Evolutionary conservation across 768 basidiomycete genomes (phyloP).

Genomic region (Russula foetens): DNA sequence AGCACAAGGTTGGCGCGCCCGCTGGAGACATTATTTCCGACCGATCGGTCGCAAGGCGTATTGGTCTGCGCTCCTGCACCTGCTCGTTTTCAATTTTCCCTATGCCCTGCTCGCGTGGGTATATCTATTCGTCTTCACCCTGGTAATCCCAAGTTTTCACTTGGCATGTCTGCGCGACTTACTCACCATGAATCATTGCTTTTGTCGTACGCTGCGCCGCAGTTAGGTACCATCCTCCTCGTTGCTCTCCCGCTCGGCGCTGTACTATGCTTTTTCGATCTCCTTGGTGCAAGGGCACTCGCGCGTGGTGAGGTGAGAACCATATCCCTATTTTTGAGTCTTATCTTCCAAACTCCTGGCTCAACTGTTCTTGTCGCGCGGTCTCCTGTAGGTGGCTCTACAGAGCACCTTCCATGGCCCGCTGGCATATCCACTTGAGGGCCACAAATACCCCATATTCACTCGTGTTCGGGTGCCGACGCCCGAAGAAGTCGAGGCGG

Average conservation of each 20-base stretch:
- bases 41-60: slow-evolving; percentile 52
- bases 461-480: slow-evolving; percentile 49
- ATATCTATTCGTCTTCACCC: slow-evolving; percentile 70
- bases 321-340: neutral
- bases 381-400: slow-evolving; percentile 42
- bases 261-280: slow-evolving; percentile 66
- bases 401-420: slow-evolving; percentile 67
- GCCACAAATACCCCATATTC: slow-evolving; percentile 69
- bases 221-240: slow-evolving; percentile 77
- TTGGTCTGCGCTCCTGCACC: slow-evolving; percentile 58
- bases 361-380: neutral
- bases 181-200: neutral
- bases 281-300: slow-evolving; percentile 65
- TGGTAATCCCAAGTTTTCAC: slow-evolving; percentile 41
- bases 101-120: slow-evolving; percentile 73
- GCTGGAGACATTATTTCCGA: slow-evolving; percentile 55
- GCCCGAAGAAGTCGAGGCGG: slow-evolving; percentile 42
- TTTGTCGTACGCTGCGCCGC: neutral
- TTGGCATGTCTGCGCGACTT: slow-evolving; percentile 12
- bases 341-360: neutral
- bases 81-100: slow-evolving; percentile 69
- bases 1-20: slow-evolving; percentile 17
- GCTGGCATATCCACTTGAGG: slow-evolving; percentile 51
- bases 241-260: slow-evolving; percentile 72
- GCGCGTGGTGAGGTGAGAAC: slow-evolving; percentile 57